These are phyloP conservation scores for Moricandia moricandioides DNA, from an alignment of 345 rosid genomes.

Conservation along the genomic window DNA sequence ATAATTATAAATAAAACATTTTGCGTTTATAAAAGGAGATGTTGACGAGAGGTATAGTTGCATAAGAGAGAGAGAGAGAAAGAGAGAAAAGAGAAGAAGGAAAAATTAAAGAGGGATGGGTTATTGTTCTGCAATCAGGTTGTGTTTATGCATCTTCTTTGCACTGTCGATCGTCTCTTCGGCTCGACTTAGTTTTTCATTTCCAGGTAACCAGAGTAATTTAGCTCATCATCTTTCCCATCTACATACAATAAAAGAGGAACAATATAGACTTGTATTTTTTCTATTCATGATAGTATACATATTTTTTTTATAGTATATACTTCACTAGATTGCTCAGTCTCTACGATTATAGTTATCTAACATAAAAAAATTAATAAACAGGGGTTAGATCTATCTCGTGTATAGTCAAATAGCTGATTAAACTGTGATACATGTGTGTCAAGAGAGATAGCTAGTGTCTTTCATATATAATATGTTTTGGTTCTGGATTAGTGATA, in stretches of 20 bases:
- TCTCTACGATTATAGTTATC: background rate
- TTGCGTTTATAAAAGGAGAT: constrained; percentile 29
- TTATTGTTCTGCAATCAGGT: constrained; percentile 15
- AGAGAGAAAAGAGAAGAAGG: background rate
- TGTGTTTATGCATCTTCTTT: constrained; percentile 32
- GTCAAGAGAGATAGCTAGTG: background rate
- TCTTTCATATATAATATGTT: background rate
- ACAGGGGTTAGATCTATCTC: background rate
- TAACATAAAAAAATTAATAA: background rate
- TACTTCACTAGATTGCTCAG: background rate
- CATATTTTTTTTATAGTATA: too few species aligned
- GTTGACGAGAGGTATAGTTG: constrained; percentile 9
- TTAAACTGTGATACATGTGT: too few species aligned
- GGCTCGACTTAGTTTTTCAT: constrained; percentile 36
- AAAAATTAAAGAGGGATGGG: constrained; percentile 7
- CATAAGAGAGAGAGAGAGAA: background rate
- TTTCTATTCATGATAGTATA: background rate
- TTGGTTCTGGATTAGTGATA: background rate
- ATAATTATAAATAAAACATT: background rate
- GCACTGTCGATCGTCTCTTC: constrained; percentile 35
- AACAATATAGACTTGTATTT: background rate
- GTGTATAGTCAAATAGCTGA: background rate
- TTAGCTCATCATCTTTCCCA: background rate
- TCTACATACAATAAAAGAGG: background rate
- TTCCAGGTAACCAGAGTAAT: constrained; percentile 35